phyloP scores from a whole-genome alignment of 164 flowering plant genomes.

The Echeveria elegans region DNA sequence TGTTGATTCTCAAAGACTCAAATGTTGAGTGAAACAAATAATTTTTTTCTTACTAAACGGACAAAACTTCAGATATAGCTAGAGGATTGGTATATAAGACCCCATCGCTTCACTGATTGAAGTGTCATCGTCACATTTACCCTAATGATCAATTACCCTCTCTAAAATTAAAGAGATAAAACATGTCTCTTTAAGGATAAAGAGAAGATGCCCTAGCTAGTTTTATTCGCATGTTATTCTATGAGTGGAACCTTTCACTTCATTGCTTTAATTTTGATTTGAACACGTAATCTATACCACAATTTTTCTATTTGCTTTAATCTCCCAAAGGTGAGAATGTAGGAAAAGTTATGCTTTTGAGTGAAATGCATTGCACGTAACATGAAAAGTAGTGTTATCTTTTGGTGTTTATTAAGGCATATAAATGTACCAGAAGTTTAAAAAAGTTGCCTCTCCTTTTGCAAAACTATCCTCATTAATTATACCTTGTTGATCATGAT shows the following conservation, averaged over 20 bases:
- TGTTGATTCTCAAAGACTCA: no score
- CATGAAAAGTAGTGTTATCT: conserved; percentile 5
- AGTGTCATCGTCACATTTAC: no score
- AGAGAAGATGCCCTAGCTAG: background rate
- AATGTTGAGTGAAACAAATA: no score
- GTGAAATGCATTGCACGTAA: background rate
- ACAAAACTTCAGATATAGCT: no score
- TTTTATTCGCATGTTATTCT: background rate
- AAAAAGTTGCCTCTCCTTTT: conserved; percentile 4
- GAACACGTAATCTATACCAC: conserved; percentile 6
- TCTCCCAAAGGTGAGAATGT: conserved; percentile 4
- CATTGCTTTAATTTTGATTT: background rate
- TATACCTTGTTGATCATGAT: conserved; percentile 1
- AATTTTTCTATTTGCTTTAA: background rate
- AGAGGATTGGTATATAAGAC: no score
- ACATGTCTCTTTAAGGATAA: background rate
- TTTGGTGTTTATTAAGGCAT: conserved; percentile 3
- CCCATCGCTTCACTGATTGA: no score
- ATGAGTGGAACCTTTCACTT: background rate
- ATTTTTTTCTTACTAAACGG: no score
- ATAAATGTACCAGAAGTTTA: background rate
- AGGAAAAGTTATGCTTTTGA: conserved; percentile 5
- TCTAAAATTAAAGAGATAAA: no score
- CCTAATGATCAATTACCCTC: no score
- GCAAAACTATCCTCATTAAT: conserved; percentile 3